phyloP scores from a whole-genome alignment of 345 rosid genomes.

The Bruguiera sexangula region DNA sequence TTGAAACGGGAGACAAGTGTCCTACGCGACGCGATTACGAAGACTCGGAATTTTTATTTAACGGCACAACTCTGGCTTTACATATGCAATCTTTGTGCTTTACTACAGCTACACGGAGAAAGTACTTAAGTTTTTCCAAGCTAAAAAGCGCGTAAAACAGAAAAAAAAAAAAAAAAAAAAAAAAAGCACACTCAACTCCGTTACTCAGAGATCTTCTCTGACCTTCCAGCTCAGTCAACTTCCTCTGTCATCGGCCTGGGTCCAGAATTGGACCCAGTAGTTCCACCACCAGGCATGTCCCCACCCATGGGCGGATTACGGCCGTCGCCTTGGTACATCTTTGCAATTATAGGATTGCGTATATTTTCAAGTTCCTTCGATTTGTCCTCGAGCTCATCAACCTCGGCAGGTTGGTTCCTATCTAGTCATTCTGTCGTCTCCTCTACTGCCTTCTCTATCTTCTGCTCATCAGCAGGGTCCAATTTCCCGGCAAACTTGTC shows the following conservation, averaged over 20 bases:
- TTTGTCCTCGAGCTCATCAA: slow-evolving; percentile 9
- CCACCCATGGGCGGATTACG: slow-evolving; percentile 5
- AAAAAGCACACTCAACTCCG: too few species aligned
- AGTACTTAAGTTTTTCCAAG: too few species aligned
- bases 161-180: too few species aligned
- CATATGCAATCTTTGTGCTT: too few species aligned
- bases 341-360: slow-evolving; percentile 11
- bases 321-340: slow-evolving; percentile 7
- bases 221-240: slow-evolving; percentile 2
- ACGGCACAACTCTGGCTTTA: too few species aligned
- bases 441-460: slow-evolving; percentile 9
- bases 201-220: too few species aligned
- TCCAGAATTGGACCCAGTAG: background rate
- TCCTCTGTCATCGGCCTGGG: slow-evolving; percentile 12
- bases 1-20: too few species aligned
- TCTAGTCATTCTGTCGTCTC: slow-evolving; percentile 9
- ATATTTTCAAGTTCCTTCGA: slow-evolving; percentile 12
- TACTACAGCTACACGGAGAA: too few species aligned
- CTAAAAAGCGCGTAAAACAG: too few species aligned
- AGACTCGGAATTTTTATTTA: too few species aligned
- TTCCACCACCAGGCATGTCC: slow-evolving; percentile 6
- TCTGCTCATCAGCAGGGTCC: slow-evolving; percentile 1
- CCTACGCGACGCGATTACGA: too few species aligned
- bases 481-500: slow-evolving; percentile 10
- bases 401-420: slow-evolving; percentile 16